phyloP scores from a whole-genome alignment of 164 flowering plant genomes.

The Malania oleifera region DNA sequence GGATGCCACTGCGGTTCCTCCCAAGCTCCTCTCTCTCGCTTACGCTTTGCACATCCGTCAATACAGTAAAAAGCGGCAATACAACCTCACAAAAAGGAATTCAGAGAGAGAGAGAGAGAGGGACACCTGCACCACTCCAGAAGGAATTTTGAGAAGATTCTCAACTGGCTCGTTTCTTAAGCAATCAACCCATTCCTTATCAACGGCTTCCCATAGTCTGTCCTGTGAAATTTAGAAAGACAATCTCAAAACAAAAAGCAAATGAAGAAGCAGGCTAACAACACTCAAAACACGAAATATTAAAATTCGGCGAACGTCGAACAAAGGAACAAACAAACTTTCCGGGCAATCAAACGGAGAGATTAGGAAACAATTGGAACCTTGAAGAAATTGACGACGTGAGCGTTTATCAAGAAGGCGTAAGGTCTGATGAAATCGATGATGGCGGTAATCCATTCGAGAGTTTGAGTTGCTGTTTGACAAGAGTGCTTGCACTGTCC shows the following conservation, averaged over 20 bases:
- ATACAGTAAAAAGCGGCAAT: neutral
- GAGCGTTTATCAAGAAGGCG: conserved; percentile 46
- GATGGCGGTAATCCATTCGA: conserved; percentile 74
- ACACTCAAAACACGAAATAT: neutral
- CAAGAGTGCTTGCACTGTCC: conserved; percentile 37
- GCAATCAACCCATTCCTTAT: conserved; percentile 73
- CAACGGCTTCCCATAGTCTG: conserved; percentile 71
- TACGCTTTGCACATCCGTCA: neutral
- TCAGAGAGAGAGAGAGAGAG: neutral
- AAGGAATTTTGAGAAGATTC: conserved; percentile 64
- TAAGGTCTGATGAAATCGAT: conserved; percentile 51
- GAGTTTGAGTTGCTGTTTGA: conserved; percentile 50
- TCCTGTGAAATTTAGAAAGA: conserved; percentile 32
- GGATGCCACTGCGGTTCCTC: too few relatives aligned
- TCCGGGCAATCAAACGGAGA: neutral
- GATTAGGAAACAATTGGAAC: conserved; percentile 16
- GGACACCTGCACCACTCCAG: conserved; percentile 62
- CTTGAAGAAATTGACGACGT: conserved; percentile 81
- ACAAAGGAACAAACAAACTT: neutral
- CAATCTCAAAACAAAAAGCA: neutral
- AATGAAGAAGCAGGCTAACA: neutral
- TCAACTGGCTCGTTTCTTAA: conserved; percentile 51
- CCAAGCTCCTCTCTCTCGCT: too few relatives aligned
- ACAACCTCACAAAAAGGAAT: too few relatives aligned
- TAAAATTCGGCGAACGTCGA: too few relatives aligned